Evolutionary conservation across 2,329 filamentous ascomycete species (phyloP), one percentile per base, ranked within the genome.

Genomic region (Septoria linicola): DNA sequence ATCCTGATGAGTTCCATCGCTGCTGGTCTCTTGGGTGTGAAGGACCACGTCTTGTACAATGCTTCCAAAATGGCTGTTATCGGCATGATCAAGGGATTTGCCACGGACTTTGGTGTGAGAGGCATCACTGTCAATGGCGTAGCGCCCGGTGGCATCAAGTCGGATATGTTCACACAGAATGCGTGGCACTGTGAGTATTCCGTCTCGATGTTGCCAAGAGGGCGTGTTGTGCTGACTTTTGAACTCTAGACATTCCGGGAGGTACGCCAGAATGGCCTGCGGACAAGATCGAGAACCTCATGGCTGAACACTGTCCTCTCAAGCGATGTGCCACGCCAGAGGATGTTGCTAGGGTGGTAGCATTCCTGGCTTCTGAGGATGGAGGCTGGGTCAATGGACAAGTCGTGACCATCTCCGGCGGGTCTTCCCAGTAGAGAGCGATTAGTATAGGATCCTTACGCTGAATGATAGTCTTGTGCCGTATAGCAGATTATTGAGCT

Each of bases 1-100:
- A 85, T 90, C 69, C 76, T 90, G 59, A 89, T 87, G 82, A 81
- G 79, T 23, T 85, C 80, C 52, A 88, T 88, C 68, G 85, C 84
- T 70, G 85, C 67, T 3, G 80, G 81, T 57, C 75, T 87, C 61
- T 75, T 83, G 31, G 83, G 84, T 45, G 82, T 87, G 50, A 83
- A 83, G 54, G 80, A 88, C 73, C 84, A 88, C 68, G 83, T 81
- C 3, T 76, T 88, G 14, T 88, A 88, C 73, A 84, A 84, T 56
- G 84, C 82, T 13, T 81, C 77, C 68, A 88, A 88, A 76, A 84
- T 84, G 68, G 84, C 85, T 21, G 81, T 87, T 52, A 85, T 87
- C 65, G 84, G 84, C 40, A 83, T 88, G 73, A 82, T 84, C 64
- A 85, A 85, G 70, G 78, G 80, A 20, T 87, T 88, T 63, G 81